These are phyloP conservation scores for Rhizopogon salebrosus DNA, from an alignment of 768 basidiomycete genomes.

Conservation along the genomic window DNA sequence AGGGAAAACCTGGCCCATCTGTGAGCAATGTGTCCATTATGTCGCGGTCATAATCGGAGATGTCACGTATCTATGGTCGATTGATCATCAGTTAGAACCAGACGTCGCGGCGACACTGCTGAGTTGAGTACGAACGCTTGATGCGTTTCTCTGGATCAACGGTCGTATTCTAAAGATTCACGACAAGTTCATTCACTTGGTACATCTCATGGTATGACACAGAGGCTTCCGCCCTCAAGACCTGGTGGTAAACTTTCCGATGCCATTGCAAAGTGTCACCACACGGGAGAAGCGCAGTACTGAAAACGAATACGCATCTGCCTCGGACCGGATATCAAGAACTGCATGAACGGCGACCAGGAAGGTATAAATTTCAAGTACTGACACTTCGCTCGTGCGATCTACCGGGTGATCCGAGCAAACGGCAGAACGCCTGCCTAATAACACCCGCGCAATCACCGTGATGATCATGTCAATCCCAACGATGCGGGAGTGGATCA, in stretches of 20 bases:
- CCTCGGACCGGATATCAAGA: not conserved
- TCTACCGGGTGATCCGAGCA: conserved; percentile 1
- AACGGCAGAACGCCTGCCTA: not conserved
- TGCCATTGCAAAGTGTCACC: conserved; percentile 15
- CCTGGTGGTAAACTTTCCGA: conserved; percentile 13
- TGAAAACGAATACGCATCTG: conserved; percentile 21
- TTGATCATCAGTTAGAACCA: not conserved
- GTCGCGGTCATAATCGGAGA: conserved; percentile 23
- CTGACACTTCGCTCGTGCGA: not conserved
- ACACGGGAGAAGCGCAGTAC: conserved; percentile 17
- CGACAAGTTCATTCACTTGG: conserved; percentile 6
- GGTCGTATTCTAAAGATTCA: conserved; percentile 9
- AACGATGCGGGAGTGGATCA: conserved; percentile 1
- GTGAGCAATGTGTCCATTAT: conserved; percentile 16
- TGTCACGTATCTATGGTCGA: conserved; percentile 16
- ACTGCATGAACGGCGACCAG: too few relatives aligned
- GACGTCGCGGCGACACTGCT: not conserved
- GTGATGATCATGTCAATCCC: conserved; percentile 4
- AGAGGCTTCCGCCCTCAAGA: conserved; percentile 9
- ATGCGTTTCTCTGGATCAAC: conserved; percentile 7
- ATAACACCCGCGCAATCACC: conserved; percentile 3
- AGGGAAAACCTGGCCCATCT: conserved; percentile 12
- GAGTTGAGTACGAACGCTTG: conserved; percentile 10
- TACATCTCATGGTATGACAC: conserved; percentile 10
- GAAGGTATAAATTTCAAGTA: too few relatives aligned